Percentiles rank a stretch among this genome's conserved stretches.
phyloP scores from a whole-genome alignment of 192 early-diverging fungal species.

The Coemansia biformis region DNA sequence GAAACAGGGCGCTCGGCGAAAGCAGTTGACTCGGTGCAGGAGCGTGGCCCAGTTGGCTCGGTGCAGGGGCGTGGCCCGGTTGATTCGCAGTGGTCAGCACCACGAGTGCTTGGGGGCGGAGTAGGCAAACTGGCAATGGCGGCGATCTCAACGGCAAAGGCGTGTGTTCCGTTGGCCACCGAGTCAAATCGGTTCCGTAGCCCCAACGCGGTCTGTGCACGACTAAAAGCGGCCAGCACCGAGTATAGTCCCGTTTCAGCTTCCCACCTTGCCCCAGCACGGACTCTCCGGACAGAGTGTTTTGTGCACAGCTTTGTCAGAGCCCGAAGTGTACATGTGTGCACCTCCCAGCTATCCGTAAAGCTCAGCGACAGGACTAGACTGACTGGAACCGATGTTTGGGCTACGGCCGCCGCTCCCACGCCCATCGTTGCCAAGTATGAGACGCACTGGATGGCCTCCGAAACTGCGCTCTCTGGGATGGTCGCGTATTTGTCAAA shows the following conservation, averaged over 20 bases:
- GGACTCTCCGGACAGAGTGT: conserved; percentile 30
- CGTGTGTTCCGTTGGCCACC: conserved; percentile 28
- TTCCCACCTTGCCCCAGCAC: conserved; percentile 22
- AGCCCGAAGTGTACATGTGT: conserved; percentile 16
- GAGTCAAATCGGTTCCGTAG: conserved; percentile 41
- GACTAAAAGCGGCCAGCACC: conserved; percentile 27
- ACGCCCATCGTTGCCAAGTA: conserved; percentile 27
- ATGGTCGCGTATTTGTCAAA: conserved; percentile 32
- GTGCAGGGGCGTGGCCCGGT: not conserved
- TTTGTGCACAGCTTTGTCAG: conserved; percentile 35
- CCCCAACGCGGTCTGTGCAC: conserved; percentile 20
- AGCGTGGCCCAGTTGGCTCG: not conserved
- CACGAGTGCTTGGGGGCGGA: not conserved
- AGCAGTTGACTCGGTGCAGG: not conserved
- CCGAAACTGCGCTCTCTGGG: conserved; percentile 8
- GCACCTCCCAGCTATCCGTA: conserved; percentile 3
- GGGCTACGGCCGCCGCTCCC: conserved; percentile 26
- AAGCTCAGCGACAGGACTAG: conserved; percentile 18
- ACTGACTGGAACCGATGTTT: conserved; percentile 34
- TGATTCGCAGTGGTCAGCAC: not conserved
- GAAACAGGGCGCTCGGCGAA: conserved; percentile 15
- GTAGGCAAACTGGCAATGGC: not conserved
- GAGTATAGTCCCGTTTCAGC: conserved; percentile 24
- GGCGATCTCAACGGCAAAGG: conserved; percentile 9
- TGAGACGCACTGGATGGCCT: conserved; percentile 26